Conservation (phyloP, 106 monocot species). For the Xerophyta viscosa region DNA sequence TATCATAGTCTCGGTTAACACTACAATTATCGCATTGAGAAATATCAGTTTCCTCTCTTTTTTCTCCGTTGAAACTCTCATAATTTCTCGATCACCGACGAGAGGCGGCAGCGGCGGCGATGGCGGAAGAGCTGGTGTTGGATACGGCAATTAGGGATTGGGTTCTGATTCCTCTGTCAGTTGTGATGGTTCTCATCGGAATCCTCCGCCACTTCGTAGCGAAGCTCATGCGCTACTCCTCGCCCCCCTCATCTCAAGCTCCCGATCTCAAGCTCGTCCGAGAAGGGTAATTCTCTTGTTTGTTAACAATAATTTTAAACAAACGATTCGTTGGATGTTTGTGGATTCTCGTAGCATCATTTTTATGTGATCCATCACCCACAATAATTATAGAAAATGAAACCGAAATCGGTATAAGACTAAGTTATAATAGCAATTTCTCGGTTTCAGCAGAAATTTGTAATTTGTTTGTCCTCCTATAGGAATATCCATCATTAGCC, state of each 20-base stretch:
- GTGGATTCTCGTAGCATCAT: no score
- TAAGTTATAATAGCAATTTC: no score
- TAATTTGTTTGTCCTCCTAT: no score
- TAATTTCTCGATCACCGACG: neutral
- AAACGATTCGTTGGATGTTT: neutral
- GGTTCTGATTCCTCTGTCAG: slow-evolving; percentile 92
- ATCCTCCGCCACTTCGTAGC: slow-evolving; percentile 95
- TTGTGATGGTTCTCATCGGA: slow-evolving; percentile 98
- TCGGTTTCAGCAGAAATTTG: no score
- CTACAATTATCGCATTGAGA: no score
- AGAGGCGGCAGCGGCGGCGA: neutral
- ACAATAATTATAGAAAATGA: no score
- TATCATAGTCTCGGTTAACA: no score
- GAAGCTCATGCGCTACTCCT: slow-evolving; percentile 86
- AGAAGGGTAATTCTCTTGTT: slow-evolving; percentile 49
- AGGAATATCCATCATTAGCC: no score
- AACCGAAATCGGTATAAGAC: no score
- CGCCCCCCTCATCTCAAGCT: slow-evolving; percentile 4
- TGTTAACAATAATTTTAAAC: no score
- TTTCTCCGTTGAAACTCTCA: neutral
- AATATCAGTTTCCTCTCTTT: no score
- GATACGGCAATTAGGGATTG: slow-evolving; percentile 97
- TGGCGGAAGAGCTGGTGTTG: slow-evolving; percentile 94
- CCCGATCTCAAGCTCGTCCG: slow-evolving; percentile 73
- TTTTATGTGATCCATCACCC: no score